Base-by-base conservation (phyloP, 805 yeast species). In the Candida cerambycidarum region DNA sequence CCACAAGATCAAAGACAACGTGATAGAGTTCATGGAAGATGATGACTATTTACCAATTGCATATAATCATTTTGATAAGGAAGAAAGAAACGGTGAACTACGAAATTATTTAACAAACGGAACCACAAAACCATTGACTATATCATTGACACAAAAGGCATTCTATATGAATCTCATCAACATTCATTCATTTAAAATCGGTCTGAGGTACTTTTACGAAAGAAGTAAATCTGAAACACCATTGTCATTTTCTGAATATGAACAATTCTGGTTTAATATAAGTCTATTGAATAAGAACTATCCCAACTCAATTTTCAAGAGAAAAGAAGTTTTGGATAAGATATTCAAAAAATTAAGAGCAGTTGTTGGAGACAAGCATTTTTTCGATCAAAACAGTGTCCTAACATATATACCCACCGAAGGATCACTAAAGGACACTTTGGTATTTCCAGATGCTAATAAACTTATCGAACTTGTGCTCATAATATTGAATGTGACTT, bases 191-290 rank as follows among this genome's bases (percentile, higher is more conserved):
- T 50, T 36, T 31, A 43, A 42, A 30, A 13, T 55, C 7, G 60
- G 54, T 1, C 43, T 53, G 5, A 25, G 25, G 11, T 46, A 35
- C 17, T 34, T 51, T 21, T 38, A 42, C 17, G 21, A 42, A 25
- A 25, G 11, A 4, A 9, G 13, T 11, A 9, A 11, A 25, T 25
- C 29, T 11, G 11, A 4, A 12, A 11, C 29, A 11, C 29, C 29
- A 11, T 7, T 25, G 13, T 4, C n/a, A 11, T 9, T 4, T n/a
- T 11, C 29, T 25, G 30, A 30, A 10, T 30, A 24, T 14, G 62
- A 57, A 41, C 32, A 32, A 25, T 43, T 56, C 21, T 57, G 60
- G 57, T 52, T 56, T 33, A 44, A 47, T 31, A 24, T 52, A 13
- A 49, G 56, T 41, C 33, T 45, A 3, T 47, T 56, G 17, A 59